Evolutionary conservation across 2,329 filamentous ascomycete genomes (phyloP), one percentile per base, ranked within the genome.

Genomic region (Nemania diffusa): DNA sequence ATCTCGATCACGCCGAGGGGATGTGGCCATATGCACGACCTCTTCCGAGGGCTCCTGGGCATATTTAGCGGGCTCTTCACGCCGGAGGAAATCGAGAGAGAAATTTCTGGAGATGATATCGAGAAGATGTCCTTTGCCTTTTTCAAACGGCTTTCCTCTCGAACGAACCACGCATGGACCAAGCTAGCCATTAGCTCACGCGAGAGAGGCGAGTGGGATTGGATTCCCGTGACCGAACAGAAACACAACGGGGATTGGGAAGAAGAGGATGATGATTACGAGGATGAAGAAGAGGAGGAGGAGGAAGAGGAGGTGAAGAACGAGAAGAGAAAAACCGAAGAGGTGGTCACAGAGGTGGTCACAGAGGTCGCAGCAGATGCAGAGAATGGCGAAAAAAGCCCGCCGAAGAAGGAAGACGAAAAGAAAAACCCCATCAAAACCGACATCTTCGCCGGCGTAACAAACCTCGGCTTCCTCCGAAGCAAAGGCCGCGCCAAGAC

Each of bases 11-110:
- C 15, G 8, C 71, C 73, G 15, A 67, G 77, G 7, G 53, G 69
- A 57, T 76, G 73, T 52, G 13, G 42, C 20, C 34, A 53, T 11
- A 66, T 48, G 62, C 9, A 24, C 0, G 68, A 70, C 53, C 69
- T 76, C n/a, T 76, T 75, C 63, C 68, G 66, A 56, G 74, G 74
- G 1, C 71, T 75, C 22, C 69, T 76, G 9, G 74, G 75, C 32
- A 66, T 76, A n/a, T 76, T 76, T 40, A 68, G 55, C 42, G 73
- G 75, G 7, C 67, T 76, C 15, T 74, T 76, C 37, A 69, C 73
- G 1, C 53, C 71, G 11, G 65, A 75, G 20, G 73, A 76, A 40
- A 62, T 68, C 9, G 4, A 24, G 29, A 52, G 5, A 5, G n/a
- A 56, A 11, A 48, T 69, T 40, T 22, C 34, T 1, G 57, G 64